These are phyloP conservation scores for Phyllostachys edulis DNA, from an alignment of 176 grass and related monocot species.

Conservation along the genomic window DNA sequence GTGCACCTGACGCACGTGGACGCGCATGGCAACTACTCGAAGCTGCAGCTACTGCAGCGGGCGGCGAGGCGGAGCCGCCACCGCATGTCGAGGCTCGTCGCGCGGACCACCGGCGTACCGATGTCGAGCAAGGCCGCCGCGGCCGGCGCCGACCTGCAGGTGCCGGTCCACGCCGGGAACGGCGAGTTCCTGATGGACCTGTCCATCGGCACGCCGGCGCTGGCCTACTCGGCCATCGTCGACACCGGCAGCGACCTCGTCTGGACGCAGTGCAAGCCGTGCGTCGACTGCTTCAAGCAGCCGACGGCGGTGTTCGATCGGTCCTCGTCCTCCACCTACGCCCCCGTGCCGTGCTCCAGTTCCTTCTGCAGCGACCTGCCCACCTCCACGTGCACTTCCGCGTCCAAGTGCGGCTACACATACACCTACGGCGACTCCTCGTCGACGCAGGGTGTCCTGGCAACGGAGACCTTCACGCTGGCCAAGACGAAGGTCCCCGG, in stretches of 20 bases:
- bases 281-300: conserved; percentile 55
- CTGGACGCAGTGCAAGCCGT: conserved; percentile 92
- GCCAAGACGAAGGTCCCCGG: conserved; percentile 13
- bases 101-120: conserved; percentile 31
- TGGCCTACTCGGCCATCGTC: conserved; percentile 57
- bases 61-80: conserved; percentile 62
- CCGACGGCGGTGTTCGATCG: conserved; percentile 59
- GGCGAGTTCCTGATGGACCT: conserved; percentile 74
- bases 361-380: conserved; percentile 48
- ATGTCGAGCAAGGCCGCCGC: conserved; percentile 18
- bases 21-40: conserved; percentile 62
- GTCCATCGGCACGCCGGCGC: conserved; percentile 63
- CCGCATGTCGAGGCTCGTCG: conserved; percentile 61
- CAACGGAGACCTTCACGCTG: conserved; percentile 67
- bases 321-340: conserved; percentile 66
- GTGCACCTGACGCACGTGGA: conserved; percentile 69
- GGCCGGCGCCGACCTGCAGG: conserved; percentile 31
- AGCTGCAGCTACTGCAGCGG: conserved; percentile 59
- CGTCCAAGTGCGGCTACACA: conserved; percentile 42
- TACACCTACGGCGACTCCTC: conserved; percentile 71
- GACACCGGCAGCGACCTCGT: conserved; percentile 85
- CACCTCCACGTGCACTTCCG: conserved; percentile 34
- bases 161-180: conserved; percentile 47
- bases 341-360: conserved; percentile 46
- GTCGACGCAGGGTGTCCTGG: conserved; percentile 62